Percentiles rank a stretch among this genome's conserved stretches.
These are phyloP conservation scores for Glomus cerebriforme DNA, from an alignment of 192 early-diverging fungal species.

Conservation along the genomic window DNA sequence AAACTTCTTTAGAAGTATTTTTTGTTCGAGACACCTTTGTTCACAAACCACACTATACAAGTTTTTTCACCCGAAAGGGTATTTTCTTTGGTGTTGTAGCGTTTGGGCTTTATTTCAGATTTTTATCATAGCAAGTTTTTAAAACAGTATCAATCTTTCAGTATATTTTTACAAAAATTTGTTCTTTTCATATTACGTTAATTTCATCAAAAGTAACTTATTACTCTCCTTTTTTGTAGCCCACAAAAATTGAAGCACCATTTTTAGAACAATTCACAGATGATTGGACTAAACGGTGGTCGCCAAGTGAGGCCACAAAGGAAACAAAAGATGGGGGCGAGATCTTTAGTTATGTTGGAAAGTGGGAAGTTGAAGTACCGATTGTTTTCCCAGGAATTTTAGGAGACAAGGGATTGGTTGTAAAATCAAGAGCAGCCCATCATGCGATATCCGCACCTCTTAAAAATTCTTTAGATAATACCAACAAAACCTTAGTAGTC, in stretches of 20 bases:
- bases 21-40: neutral
- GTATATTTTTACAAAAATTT: neutral
- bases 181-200: neutral
- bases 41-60: neutral
- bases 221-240: conserved; percentile 43
- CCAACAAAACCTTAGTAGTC: conserved; percentile 73
- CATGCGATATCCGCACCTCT: conserved; percentile 86
- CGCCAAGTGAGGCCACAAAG: conserved; percentile 68
- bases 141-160: neutral
- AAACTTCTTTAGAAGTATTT: neutral
- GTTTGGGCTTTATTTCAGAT: neutral
- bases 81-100: neutral
- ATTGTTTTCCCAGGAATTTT: conserved; percentile 55
- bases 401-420: conserved; percentile 78
- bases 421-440: conserved; percentile 79
- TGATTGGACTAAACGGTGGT: conserved; percentile 66
- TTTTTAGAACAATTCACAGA: conserved; percentile 76
- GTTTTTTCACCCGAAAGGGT: neutral
- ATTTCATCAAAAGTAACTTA: conserved; percentile 2
- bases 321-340: conserved; percentile 75
- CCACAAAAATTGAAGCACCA: conserved; percentile 58
- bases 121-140: neutral
- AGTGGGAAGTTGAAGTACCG: conserved; percentile 80
- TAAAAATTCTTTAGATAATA: conserved; percentile 69
- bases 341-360: conserved; percentile 66